Evolutionary conservation across 805 yeast species (phyloP), one percentile per base, ranked within the genome.

Genomic region (Ogataea siamensis): DNA sequence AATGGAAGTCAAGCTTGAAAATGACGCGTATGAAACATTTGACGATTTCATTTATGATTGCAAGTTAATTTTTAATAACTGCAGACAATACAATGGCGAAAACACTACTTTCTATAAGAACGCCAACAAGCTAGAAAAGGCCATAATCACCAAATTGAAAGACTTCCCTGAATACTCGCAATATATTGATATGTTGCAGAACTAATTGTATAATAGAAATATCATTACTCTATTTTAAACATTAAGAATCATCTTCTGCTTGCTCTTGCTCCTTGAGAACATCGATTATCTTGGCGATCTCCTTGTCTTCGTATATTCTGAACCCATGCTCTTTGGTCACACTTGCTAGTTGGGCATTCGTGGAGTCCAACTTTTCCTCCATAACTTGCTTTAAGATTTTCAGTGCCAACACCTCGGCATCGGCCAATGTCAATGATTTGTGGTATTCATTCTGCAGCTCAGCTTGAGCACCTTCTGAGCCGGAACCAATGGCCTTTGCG

Each of bases 401-500:
- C 58, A 93, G 73, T 5, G 89, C 83, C 58, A 93, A 71, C 28
- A 85, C 65, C 70, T 93, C 98, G 7, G 98, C 99, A 61, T 94
- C 99, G 50, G 80, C 78, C 51, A 93, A 69, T 10, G 97, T 87
- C 54, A 93, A 73, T 14, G 95, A 86, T 50, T 83, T 83, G 66
- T 91, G 98, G 67, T 93, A 93, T 67, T 93, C 96, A 57, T 89
- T 91, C 64, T 89, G 96, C 58, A 93, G 73, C 64, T 93, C 99
- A 2, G 96, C 83, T 66, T 94, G 99, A 2, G 99, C 99, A 48
- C 99, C 99, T 66, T 93, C 99, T 11, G 95, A 85, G 14, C 99
- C 99, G 2, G 96, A 86, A 10, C 99, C 99, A 55, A 94, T 93
- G 9, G 99, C 99, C 67, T 93, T 94, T 19, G 99, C 99, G 57